Percentiles rank a stretch among this genome's conserved stretches.
These are phyloP conservation scores for Silene vulgaris DNA, from an alignment of 179 eudicot genomes.

Conservation along the genomic window DNA sequence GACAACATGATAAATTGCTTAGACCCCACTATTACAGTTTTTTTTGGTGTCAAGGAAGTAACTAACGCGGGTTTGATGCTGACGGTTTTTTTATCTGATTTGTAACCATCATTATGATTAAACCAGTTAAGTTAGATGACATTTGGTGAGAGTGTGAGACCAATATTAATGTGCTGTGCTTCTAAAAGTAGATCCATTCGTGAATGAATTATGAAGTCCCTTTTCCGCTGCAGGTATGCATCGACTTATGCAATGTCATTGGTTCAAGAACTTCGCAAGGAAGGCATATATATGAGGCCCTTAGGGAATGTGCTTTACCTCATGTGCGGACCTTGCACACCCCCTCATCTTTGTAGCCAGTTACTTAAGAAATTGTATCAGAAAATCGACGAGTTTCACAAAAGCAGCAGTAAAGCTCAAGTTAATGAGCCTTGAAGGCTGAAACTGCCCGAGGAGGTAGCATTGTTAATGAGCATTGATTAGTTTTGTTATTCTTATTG, in stretches of 20 bases:
- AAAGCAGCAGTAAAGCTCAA: constrained; percentile 12
- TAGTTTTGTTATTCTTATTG: too few species aligned
- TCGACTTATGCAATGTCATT: constrained; percentile 60
- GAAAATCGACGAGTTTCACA: constrained; percentile 63
- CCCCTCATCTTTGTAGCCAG: constrained; percentile 47
- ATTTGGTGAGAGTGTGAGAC: neutral
- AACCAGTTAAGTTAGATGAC: neutral
- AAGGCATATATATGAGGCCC: constrained; percentile 82
- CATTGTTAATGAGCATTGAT: too few species aligned
- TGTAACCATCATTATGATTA: too few species aligned
- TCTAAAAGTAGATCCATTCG: neutral
- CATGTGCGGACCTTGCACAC: constrained; percentile 87
- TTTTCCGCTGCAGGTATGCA: constrained; percentile 54
- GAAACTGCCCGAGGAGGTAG: neutral
- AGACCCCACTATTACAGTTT: neutral
- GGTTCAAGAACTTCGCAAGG: constrained; percentile 59
- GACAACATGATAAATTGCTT: neutral
- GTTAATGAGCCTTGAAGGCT: neutral
- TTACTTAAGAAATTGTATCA: constrained; percentile 44
- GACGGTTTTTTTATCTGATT: too few species aligned
- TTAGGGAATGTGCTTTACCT: constrained; percentile 83
- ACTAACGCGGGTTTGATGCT: too few species aligned
- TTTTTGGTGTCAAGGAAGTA: too few species aligned
- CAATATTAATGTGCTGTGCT: neutral
- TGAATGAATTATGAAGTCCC: neutral